These are phyloP conservation scores for Ustilaginoidea virens DNA, from an alignment of 2,329 filamentous ascomycete species.

Conservation along the genomic window DNA sequence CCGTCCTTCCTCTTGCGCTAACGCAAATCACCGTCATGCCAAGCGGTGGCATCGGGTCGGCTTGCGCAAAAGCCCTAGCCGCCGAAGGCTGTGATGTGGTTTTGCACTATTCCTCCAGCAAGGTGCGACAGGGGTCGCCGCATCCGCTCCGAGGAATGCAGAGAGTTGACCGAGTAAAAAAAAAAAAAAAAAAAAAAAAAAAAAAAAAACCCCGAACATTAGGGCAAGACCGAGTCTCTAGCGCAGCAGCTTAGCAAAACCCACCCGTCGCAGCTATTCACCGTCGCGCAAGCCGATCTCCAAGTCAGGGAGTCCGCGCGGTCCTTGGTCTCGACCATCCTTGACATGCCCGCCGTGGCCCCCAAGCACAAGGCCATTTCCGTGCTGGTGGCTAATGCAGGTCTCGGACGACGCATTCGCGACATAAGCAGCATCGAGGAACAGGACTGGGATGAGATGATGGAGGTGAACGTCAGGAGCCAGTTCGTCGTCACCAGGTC, in stretches of 20 bases:
- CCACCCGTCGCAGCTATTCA: conserved; percentile 4
- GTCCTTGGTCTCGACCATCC: conserved; percentile 1
- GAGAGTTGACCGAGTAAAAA: neutral
- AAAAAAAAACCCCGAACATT: no score
- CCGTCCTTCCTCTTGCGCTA: no score
- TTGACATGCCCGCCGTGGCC: conserved; percentile 1
- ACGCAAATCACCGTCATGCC: neutral
- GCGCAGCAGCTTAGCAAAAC: neutral
- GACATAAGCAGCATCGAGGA: conserved; percentile 3
- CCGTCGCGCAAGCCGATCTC: conserved; percentile 3
- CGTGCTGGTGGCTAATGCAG: conserved; percentile 5
- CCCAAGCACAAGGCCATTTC: conserved; percentile 3
- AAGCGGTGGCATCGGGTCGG: conserved; percentile 5
- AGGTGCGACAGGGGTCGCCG: no score
- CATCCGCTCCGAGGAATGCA: no score
- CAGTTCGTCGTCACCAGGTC: conserved; percentile 5
- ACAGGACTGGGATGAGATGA: conserved; percentile 5
- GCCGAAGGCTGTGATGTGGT: conserved; percentile 4
- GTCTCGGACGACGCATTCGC: conserved; percentile 4
- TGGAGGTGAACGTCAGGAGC: conserved; percentile 5
- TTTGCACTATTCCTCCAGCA: conserved; percentile 4
- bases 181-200: no score
- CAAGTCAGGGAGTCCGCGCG: conserved; percentile 4
- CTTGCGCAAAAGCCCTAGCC: conserved; percentile 4
- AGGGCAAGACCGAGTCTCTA: conserved; percentile 4